Base-by-base conservation (phyloP, 805 yeast species). In the Ogataea salicorniae region DNA sequence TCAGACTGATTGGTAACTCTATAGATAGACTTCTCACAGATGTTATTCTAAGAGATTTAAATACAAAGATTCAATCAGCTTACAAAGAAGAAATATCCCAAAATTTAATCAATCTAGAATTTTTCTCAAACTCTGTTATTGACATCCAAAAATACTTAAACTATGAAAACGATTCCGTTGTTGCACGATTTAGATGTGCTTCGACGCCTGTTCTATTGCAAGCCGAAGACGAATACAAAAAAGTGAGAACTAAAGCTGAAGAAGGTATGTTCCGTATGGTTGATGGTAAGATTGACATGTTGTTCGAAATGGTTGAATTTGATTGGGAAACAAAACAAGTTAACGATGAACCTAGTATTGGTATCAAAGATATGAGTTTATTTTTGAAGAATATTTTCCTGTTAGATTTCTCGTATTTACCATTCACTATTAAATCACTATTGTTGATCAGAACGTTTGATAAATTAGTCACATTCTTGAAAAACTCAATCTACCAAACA, bases 51-150 rank as follows among this genome's bases (percentile, higher is more conserved):
- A 72, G 72, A 37, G 79, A 83, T 50, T 78, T 87, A 42, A 74
- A 78, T 47, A 73, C 75, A 14, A 80, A 81, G 50, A 75, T 85
- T 42, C 76, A 80, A 54, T 76, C 90, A 2, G 79, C 84, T 13
- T 86, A 90, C 52, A 87, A 95, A 60, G 98, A 92, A 65, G 91
- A 89, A 55, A 77, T 89, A 26, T 84, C 96, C 0, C 98, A 94
- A 69, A 87, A 88, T 55, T 74, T 87, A 55, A 84, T 94, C 48
- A 90, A 94, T 63, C 70, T 92, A 58, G 97, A 92, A 61, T 88
- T 87, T 63, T 92, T 91, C 63, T 75, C 87, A 38, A 80, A 75
- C 56, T 88, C 95, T 47, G 77, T 91, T 9, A 72, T 73, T 45
- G 90, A 85, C 62, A 73, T 92, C 42, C 83, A 81, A n/a, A 69